Base-by-base conservation (phyloP, 139 green algal species). In the Chlamydomonas applanata region DNA sequence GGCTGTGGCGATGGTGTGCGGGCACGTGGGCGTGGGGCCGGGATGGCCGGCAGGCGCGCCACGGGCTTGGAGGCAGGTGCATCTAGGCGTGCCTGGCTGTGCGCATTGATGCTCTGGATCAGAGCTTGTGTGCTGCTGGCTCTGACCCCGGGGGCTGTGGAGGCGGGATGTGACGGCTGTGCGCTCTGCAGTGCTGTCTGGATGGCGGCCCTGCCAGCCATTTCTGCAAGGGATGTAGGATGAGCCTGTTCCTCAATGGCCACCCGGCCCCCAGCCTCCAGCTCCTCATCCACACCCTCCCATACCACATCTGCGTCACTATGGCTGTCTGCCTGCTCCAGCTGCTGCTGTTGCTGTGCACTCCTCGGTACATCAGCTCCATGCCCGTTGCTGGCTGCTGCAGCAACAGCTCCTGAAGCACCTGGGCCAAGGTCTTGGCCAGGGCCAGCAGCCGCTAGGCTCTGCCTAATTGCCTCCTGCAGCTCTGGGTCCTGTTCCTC, bases 391-490 rank as follows among this genome's bases (percentile, higher is more conserved):
- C 16, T 22, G 22, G 11, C 62, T 52, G 30, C 3, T 49, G 24
- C n/a, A n/a, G 59, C 24, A 4, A 25, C n/a, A 40, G n/a, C 59
- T 40, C 9, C 59, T n/a, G 59, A 29, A 14, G 59, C 59, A 40
- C 17, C n/a, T 29, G 59, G n/a, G 17, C 9, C 59, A 36, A 25
- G 11, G 11, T 9, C 59, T 9, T 16, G 24, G 3, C n/a, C 59
- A 62, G 54, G 13, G n/a, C n/a, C 59, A 66, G 59, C n/a, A 34
- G 22, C 59, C 34, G n/a, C 52, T 2, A 94, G 74, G 77, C 91
- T 94, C 1, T 44, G 53, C 29, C 70, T 40, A 29, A 95, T 93
- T 20, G 89, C 91, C 29, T 87, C 71, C 86, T 96, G 89, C 63
- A 95, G 56, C 62, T 88, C 61, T 22, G 71, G 72, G 59, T 95